Evolutionary conservation across 2,329 filamentous ascomycete genomes (phyloP), one percentile per base, ranked within the genome.

Genomic region (Simplicillium sp.): DNA sequence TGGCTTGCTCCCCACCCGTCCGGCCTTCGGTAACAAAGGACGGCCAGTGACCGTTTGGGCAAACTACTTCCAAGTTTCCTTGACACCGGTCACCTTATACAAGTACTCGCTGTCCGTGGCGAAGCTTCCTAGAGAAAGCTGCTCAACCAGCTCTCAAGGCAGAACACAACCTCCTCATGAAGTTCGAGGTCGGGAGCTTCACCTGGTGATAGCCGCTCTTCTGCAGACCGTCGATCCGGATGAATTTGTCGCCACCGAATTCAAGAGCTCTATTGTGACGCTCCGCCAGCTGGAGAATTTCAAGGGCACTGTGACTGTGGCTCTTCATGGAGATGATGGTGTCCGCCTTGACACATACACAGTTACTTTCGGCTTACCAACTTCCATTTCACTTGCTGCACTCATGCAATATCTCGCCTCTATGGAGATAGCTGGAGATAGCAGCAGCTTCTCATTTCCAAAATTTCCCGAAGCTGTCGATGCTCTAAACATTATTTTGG

Each of bases 401-500:
- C 52, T 77, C n/a, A 45, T 64, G n/a, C 46, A 56, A 1, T 77
- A 73, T 49, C 47, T 74, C 13, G 50, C 44, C 3, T 65, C 65
- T 4, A 67, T 70, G 59, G 45, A 54, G 0, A 65, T 69, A 34
- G 50, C 53, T 4, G 50, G 56, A 1, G 51, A 55, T 3, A 59
- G 65, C 11, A 44, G 48, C 2, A 48, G 53, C 1, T 75, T 73
- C 35, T 25, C 20, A 9, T 25, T 25, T 25, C 73, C 73, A 11
- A 70, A 70, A 46, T 73, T 66, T 36, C 61, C 62, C 2, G 65
- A 68, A 3, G 59, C 62, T 8, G 58, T 76, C 12, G 68, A 75
- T 45, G 70, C 68, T 2, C 54, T 79, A n/a, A 70, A 68, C 37
- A 60, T 75, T 34, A 64, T 78, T 34, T 57, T 76, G 3, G 71